Evolutionary conservation across 371 early-diverging fungal species (phyloP), one percentile per base, ranked within the genome.

Genomic region (Apophysomyces ossiformis): DNA sequence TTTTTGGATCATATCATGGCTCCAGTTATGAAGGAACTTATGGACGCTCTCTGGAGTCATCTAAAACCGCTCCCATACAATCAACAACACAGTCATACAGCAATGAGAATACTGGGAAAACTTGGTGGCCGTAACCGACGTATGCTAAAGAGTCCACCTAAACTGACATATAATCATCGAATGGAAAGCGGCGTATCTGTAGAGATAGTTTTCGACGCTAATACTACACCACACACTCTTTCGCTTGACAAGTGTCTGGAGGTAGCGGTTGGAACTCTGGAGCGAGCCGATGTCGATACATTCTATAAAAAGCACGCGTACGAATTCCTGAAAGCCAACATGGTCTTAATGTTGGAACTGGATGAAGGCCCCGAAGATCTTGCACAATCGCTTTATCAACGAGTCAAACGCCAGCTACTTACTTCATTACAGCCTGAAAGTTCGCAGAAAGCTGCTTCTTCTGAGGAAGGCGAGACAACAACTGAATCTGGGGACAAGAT

Each of bases 1-100:
- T 98, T 98, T 70, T 71, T 99, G 60, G 99, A 99, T 67, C 97
- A 97, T 4, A 95, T 98, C 56, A 87, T 99, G 86, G 87, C 88
- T 4, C 99, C 98, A 2, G 94, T 97, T 26, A 92, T 96, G 70
- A 88, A 91, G 32, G 98, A 98, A 37, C 81, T 99, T 4, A 95
- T 99, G 96, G 81, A 85, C 36, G 92, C 93, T 0, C 80, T 99
- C 16, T 96, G 96, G 93, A 90, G 85, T 47, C 98, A 96, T 67
- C 82, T 98, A 37, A 89, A 90, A 57, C 98, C 97, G 12, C 71
- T 83, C 0, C 96, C 95, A 0, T 92, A 95, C 73, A 90, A 92
- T 58, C 90, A 87, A 38, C 79, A 82, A 8, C 95, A 95, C 69
- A 90, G 94, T 39, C 91, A 93, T 70, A 86, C 92, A 0, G 94